Evolutionary conservation across 108 stramenopile genomes (phyloP), one percentile per base, ranked within the genome.

Genomic region (Skeletonema potamos): DNA sequence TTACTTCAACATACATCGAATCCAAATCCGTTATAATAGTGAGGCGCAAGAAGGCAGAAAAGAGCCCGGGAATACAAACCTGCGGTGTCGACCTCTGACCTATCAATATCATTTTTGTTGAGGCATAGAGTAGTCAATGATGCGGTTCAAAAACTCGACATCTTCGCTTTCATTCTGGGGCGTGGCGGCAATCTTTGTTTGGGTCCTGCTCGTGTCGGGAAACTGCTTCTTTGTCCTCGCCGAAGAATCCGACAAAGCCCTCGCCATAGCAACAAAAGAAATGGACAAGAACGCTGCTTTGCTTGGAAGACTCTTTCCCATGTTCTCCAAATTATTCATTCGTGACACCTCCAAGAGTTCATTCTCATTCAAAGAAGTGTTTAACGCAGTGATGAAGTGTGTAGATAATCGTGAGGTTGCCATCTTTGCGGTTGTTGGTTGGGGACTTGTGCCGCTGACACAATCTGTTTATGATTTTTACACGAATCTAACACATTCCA

Each of bases 341-440:
- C 29, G 66, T 17, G 54, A 27, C 12, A 33, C 22, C 0, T 30
- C 28, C 44, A 28, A 18, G 13, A 57, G n/a, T 1, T 17, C 17
- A 2, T 27, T 67, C 10, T 62, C 70, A 20, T 55, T 79, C 51
- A 56, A 34, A 12, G 61, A 79, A 34, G 55, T 79, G 2, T 30
- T 61, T n/a, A 44, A 48, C 15, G 64, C 70, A 12, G 58, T 72
- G 4, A 30, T 41, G 10, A 60, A 79, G 12, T 34, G 61, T 2
- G 54, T 71, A 0, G 66, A 79, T 44, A 48, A 71, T 54, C 39
- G 61, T 13, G 77, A 79, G 54, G 27, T 79, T 26, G 60, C 77
- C 34, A 26, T 79, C 3, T 67, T 79, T 20, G 70, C 64, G 1
- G 20, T 27, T 1, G 30, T 79, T 1, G 77, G 77, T 54, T 79